These are phyloP conservation scores for Xylariaceae sp. DNA, from an alignment of 2,329 filamentous ascomycete species.

Conservation along the genomic window DNA sequence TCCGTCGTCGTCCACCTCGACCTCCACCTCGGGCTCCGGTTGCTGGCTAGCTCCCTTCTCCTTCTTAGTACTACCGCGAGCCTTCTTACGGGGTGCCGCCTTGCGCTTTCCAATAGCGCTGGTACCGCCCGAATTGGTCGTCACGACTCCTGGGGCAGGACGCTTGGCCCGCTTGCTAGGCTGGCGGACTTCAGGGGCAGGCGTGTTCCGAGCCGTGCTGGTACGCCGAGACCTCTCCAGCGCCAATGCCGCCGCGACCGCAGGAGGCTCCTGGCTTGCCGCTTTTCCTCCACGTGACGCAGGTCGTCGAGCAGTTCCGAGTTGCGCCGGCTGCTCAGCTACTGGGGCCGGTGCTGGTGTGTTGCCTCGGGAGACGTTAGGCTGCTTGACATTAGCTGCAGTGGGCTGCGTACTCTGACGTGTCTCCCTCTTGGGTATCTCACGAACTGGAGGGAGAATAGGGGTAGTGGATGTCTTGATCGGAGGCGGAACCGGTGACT, in stretches of 20 bases:
- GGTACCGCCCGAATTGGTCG: slow-evolving; percentile 54
- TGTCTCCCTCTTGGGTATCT: slow-evolving; percentile 41
- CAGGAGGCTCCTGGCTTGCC: slow-evolving; percentile 45
- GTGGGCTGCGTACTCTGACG: slow-evolving; percentile 39
- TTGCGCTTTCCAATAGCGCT: slow-evolving; percentile 68
- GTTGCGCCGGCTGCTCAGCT: slow-evolving; percentile 26
- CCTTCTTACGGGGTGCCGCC: slow-evolving; percentile 62
- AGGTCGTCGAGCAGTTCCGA: slow-evolving; percentile 39
- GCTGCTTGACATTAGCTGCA: slow-evolving; percentile 29
- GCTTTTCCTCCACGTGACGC: slow-evolving; percentile 47
- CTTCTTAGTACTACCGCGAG: slow-evolving; percentile 33
- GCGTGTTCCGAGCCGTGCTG: slow-evolving; percentile 54
- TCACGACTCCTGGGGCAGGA: slow-evolving; percentile 68
- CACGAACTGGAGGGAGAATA: slow-evolving; percentile 34
- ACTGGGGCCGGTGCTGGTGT: slow-evolving; percentile 34
- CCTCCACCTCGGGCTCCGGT: slow-evolving; percentile 40
- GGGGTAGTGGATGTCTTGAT: slow-evolving; percentile 35
- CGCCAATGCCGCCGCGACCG: slow-evolving; percentile 37
- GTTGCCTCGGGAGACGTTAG: slow-evolving; percentile 26
- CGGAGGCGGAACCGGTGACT: slow-evolving; percentile 39
- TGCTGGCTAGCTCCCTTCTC: slow-evolving; percentile 39
- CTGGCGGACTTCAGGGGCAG: slow-evolving; percentile 43
- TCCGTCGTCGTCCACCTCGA: slow-evolving; percentile 62
- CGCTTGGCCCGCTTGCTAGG: slow-evolving; percentile 59
- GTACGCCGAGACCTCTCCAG: slow-evolving; percentile 50